These are phyloP conservation scores for Xylogone sp. DNA, from an alignment of 2,329 filamentous ascomycete genomes.

Conservation along the genomic window DNA sequence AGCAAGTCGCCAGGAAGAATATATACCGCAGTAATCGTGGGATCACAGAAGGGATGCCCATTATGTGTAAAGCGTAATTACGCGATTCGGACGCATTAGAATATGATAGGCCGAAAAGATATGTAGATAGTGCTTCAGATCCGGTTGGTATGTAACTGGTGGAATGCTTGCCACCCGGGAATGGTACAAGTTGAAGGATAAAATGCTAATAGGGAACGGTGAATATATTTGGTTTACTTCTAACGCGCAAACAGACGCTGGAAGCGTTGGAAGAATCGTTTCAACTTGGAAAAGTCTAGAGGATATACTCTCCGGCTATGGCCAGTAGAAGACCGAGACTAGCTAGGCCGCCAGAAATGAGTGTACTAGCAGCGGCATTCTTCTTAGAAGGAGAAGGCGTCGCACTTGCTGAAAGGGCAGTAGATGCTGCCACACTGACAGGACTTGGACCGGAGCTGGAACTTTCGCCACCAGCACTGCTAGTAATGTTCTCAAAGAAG, in stretches of 20 bases:
- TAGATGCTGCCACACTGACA: slow-evolving; percentile 1
- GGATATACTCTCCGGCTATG: slow-evolving; percentile 13
- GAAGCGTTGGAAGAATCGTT: not conserved
- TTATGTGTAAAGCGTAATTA: slow-evolving; percentile 11
- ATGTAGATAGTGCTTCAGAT: not conserved
- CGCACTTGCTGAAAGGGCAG: slow-evolving; percentile 1
- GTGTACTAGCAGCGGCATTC: slow-evolving; percentile 10
- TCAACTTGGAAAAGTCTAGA: slow-evolving; percentile 10
- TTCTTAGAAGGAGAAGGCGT: slow-evolving; percentile 13
- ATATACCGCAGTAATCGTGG: not conserved
- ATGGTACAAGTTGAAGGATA: not conserved
- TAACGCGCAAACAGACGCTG: not conserved
- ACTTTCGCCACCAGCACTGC: slow-evolving; percentile 3
- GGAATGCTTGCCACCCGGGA: slow-evolving; percentile 3
- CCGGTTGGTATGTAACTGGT: slow-evolving; percentile 1
- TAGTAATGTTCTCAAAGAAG: slow-evolving; percentile 19
- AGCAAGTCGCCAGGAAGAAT: not conserved
- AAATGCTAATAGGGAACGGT: slow-evolving; percentile 6
- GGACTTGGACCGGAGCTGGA: slow-evolving; percentile 5
- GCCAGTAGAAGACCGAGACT: slow-evolving; percentile 15
- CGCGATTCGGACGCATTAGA: slow-evolving; percentile 27
- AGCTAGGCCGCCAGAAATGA: slow-evolving; percentile 14
- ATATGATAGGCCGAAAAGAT: slow-evolving; percentile 3
- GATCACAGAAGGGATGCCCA: not conserved
- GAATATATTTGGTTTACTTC: not conserved